These are phyloP conservation scores for Entoloma clypeatum DNA, from an alignment of 1,284 basidiomycete genomes.

Conservation along the genomic window DNA sequence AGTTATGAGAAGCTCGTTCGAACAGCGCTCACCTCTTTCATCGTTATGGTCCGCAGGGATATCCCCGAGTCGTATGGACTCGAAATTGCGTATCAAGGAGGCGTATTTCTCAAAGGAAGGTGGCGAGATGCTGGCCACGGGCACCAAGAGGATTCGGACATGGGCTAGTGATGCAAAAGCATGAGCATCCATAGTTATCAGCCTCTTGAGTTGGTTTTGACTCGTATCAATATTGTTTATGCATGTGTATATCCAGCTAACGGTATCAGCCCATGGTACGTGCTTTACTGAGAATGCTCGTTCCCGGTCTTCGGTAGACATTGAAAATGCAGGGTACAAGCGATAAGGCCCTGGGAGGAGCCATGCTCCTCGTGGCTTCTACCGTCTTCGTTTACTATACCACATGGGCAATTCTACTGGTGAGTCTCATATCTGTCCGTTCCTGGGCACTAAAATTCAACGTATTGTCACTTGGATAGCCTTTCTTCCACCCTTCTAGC, in stretches of 20 bases:
- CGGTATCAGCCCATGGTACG: conserved; percentile 20
- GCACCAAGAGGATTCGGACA: conserved; percentile 72
- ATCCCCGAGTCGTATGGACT: conserved; percentile 70
- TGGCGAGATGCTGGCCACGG: conserved; percentile 67
- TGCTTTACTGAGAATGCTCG: conserved; percentile 1
- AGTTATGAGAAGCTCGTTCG: conserved; percentile 8
- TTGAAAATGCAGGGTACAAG: conserved; percentile 56
- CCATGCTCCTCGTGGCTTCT: conserved; percentile 75
- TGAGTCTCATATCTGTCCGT: conserved; percentile 36
- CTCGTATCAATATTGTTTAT: neutral
- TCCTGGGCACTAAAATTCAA: conserved; percentile 2
- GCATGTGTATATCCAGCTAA: no score
- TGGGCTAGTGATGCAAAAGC: conserved; percentile 77
- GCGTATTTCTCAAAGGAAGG: conserved; percentile 66
- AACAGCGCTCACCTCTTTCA: conserved; percentile 57
- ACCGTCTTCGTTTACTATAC: conserved; percentile 88
- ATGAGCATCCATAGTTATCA: conserved; percentile 55
- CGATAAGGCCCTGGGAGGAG: conserved; percentile 77
- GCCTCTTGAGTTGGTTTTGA: neutral
- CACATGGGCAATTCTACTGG: conserved; percentile 84
- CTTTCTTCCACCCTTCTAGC: conserved; percentile 76
- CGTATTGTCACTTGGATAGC: conserved; percentile 35
- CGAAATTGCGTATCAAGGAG: conserved; percentile 65
- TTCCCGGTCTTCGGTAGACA: conserved; percentile 6
- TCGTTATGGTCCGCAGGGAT: conserved; percentile 76